Evolutionary conservation across 345 rosid genomes (phyloP).

Genomic region (Cardamine chenopodiifolia): DNA sequence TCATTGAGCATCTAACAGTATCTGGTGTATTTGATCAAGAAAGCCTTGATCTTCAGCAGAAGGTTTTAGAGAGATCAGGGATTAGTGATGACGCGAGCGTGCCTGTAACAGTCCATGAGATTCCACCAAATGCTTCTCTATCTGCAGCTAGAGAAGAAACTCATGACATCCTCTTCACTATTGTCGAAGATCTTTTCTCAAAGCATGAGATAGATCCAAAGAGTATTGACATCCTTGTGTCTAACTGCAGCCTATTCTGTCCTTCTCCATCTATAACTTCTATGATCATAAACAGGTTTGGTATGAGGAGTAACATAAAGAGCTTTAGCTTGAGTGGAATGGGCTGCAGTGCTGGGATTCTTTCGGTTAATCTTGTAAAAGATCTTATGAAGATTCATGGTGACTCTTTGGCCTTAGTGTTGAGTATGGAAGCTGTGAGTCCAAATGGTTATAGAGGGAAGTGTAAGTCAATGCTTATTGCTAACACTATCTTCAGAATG

Average conservation of each 20-base stretch:
- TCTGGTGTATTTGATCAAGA: slow-evolving; percentile 34
- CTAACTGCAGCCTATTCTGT: slow-evolving; percentile 73
- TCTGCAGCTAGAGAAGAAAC: slow-evolving; percentile 46
- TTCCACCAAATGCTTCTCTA: slow-evolving; percentile 45
- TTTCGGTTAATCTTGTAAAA: slow-evolving; percentile 55
- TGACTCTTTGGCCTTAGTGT: slow-evolving; percentile 55
- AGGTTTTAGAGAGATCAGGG: slow-evolving; percentile 57
- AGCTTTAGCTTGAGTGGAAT: slow-evolving; percentile 62
- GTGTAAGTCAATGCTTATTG: slow-evolving; percentile 57
- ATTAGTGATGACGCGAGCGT: slow-evolving; percentile 60
- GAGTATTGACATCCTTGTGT: slow-evolving; percentile 63
- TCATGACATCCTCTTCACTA: slow-evolving; percentile 51
- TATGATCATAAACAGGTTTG: slow-evolving; percentile 53
- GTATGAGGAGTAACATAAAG: slow-evolving; percentile 56
- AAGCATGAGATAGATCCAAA: slow-evolving; percentile 53
- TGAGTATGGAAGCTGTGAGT: slow-evolving; percentile 62
- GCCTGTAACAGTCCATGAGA: slow-evolving; percentile 49
- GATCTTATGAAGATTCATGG: slow-evolving; percentile 58
- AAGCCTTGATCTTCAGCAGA: slow-evolving; percentile 52
- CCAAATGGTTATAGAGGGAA: slow-evolving; percentile 51
- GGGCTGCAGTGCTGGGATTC: slow-evolving; percentile 68
- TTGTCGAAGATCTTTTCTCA: slow-evolving; percentile 53
- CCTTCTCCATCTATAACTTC: slow-evolving; percentile 68
- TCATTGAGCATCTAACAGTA: slow-evolving; percentile 47
- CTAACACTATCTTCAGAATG: slow-evolving; percentile 62